Percentiles rank a stretch among this genome's conserved stretches.
phyloP scores from a whole-genome alignment of 2,329 filamentous ascomycete genomes.

The Cryphonectria radicalis region DNA sequence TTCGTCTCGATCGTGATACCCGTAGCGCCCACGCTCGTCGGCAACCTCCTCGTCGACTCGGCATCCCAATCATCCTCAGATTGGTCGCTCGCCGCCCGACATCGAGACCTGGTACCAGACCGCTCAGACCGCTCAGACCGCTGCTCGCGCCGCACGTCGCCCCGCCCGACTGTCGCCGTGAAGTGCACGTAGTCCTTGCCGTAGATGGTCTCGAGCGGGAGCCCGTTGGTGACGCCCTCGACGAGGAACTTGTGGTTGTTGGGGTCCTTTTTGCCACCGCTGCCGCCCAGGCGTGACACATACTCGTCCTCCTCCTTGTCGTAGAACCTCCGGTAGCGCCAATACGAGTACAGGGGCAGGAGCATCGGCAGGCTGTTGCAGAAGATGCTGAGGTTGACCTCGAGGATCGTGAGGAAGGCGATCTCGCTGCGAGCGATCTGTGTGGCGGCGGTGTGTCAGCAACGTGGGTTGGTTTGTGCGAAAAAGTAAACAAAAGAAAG shows the following conservation, averaged over 20 bases:
- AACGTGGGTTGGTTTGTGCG: neutral
- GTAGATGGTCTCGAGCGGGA: conserved; percentile 27
- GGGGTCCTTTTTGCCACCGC: neutral
- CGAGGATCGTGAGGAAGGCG: conserved; percentile 14
- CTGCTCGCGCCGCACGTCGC: neutral
- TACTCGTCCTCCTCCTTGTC: conserved; percentile 25
- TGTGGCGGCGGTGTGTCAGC: neutral
- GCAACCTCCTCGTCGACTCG: conserved; percentile 22
- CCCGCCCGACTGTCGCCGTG: conserved; percentile 20
- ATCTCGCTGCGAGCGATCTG: conserved; percentile 6
- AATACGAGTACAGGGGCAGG: conserved; percentile 24
- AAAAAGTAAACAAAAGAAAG: no score
- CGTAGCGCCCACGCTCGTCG: conserved; percentile 19
- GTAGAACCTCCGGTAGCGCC: conserved; percentile 22
- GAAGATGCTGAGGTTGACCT: conserved; percentile 22
- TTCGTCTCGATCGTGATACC: conserved; percentile 27
- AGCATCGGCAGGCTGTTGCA: conserved; percentile 28
- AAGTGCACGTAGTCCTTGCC: conserved; percentile 24
- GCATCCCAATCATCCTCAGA: conserved; percentile 21
- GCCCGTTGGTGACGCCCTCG: conserved; percentile 23
- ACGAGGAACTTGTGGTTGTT: conserved; percentile 16
- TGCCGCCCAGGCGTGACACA: conserved; percentile 21
- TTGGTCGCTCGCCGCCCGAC: neutral
- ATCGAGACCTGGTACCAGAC: neutral
- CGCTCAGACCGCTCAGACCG: neutral